Base-by-base conservation (phyloP, 176 grass and related monocot species). In the Triticum dicoccoides region DNA sequence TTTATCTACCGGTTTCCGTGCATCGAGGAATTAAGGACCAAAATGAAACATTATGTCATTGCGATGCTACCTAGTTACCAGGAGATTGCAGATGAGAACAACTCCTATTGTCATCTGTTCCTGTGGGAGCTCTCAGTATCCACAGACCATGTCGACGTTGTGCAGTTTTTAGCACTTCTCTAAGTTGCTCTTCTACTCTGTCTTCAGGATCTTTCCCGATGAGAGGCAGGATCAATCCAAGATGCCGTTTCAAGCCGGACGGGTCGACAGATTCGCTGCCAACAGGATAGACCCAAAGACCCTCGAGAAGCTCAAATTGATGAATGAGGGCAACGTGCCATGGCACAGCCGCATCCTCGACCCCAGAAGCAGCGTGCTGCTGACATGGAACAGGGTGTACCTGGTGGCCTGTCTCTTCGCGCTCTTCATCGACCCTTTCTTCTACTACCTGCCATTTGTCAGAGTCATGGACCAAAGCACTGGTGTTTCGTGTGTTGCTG, bases 401-500 rank as follows among this genome's bases (percentile, higher is more conserved):
- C 89, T 98, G 7, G 14, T 90, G 51, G 82, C 93, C 14, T 98
- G 91, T 82, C 74, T 98, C 69, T 86, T 90, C 73, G 93, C 93
- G 8, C 89, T 95, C 65, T 93, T 95, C 66, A 78, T 95, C 0
- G 95, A 98, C 80, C 95, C 95, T 20, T 89, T 98, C 61, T 95
- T 90, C 93, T 98, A 93, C 59, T 93, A 87, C 77, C 63, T 98
- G 56, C 93, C 89, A 20, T 76, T 92, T 20, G 64, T 92, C 73
- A 78, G 25, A 44, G 10, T 8, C 29, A 54, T 54, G 51, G 51
- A 54, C 15, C 0, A 51, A 51, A 25, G 0, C 25, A 1, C 5
- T 10, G 0, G 0, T 61, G 1, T 4, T 38, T 63, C 80, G n/a
- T 97, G 95, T 64, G 79, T 94, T 38, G 78, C 86, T 70, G 88